Evolutionary conservation across 2,329 filamentous ascomycete genomes (phyloP), one percentile per base, ranked within the genome.

Genomic region (Fusarium sororula): DNA sequence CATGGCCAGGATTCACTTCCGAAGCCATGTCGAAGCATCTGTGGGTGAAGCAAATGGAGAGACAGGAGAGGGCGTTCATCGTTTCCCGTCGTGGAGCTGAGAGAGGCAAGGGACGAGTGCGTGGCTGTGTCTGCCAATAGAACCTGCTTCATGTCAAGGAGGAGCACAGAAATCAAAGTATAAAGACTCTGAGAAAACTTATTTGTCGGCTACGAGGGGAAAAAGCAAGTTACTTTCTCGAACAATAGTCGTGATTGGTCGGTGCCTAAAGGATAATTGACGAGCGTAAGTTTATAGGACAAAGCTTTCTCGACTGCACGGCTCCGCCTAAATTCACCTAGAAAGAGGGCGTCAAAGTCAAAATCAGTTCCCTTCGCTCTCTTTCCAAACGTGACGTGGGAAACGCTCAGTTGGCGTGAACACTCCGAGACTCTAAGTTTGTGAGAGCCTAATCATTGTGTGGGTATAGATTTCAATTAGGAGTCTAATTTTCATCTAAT

Each of bases 401-500:
- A 18, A 28, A n/a, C 1, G 10, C 11, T n/a, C 24, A 26, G 5
- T 26, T 22, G 20, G 14, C 7, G 3, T 28, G 20, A 41, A n/a
- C 10, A 28, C 13, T 22, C 14, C 22, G 14, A 54, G n/a, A 4
- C 20, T 22, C 6, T 7, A 6, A 22, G 45, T 28, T 35, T 53
- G n/a, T 22, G 13, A 7, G 18, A 22, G n/a, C 5, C 13, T 38
- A 3, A 15, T 20, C 0, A 1, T 5, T 20, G 3, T 20, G 0
- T 2, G 5, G 0, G 0, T 22, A 53, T 60, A 39, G 0, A 22
- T 5, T 4, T 2, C 1, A 3, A 15, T 2, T 20, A 10, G 12
- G 2, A 4, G 1, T 0, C 6, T 0, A 0, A 0, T 0, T 37
- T 7, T 2, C 22, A 57, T 42, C 51, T 28, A 71, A 61, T 47